Evolutionary conservation across 768 basidiomycete genomes (phyloP).

Genomic region (Gloeopeniophorella convolvens): DNA sequence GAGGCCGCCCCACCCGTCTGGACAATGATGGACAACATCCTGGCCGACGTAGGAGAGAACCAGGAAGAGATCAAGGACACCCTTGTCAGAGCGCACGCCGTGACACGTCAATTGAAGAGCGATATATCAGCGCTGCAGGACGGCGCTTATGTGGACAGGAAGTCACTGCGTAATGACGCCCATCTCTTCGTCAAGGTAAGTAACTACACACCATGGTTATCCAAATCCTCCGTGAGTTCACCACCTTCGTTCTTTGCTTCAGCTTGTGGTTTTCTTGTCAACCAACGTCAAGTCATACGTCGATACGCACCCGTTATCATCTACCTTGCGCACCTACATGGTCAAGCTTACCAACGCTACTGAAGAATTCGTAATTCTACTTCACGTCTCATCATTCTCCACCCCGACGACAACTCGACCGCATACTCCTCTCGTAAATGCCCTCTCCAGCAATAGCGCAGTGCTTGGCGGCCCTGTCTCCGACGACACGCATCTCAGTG

Average conservation of each 20-base stretch:
- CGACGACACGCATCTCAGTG: slow-evolving; percentile 11
- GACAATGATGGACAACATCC: slow-evolving; percentile 69
- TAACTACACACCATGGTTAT: slow-evolving; percentile 8
- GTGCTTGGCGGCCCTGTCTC: slow-evolving; percentile 1
- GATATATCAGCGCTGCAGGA: slow-evolving; percentile 54
- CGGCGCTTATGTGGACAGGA: slow-evolving; percentile 49
- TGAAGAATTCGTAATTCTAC: slow-evolving; percentile 79
- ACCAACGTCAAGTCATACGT: slow-evolving; percentile 64
- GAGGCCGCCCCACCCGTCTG: slow-evolving; percentile 78
- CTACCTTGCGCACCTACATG: slow-evolving; percentile 61
- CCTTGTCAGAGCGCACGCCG: slow-evolving; percentile 54
- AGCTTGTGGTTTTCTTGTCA: slow-evolving; percentile 75
- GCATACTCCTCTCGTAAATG: slow-evolving; percentile 44
- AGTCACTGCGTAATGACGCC: slow-evolving; percentile 66
- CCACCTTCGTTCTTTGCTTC: background rate
- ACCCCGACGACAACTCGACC: slow-evolving; percentile 48
- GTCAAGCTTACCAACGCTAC: slow-evolving; percentile 75
- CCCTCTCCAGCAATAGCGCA: slow-evolving; percentile 10
- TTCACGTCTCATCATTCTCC: slow-evolving; percentile 80
- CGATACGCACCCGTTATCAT: slow-evolving; percentile 47
- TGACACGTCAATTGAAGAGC: slow-evolving; percentile 57
- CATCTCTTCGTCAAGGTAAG: slow-evolving; percentile 76
- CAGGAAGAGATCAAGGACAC: slow-evolving; percentile 43
- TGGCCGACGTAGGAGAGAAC: slow-evolving; percentile 40
- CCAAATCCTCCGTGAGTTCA: background rate